phyloP scores from a whole-genome alignment of 2,329 filamentous ascomycete species.

The Lecanicillium sp. region DNA sequence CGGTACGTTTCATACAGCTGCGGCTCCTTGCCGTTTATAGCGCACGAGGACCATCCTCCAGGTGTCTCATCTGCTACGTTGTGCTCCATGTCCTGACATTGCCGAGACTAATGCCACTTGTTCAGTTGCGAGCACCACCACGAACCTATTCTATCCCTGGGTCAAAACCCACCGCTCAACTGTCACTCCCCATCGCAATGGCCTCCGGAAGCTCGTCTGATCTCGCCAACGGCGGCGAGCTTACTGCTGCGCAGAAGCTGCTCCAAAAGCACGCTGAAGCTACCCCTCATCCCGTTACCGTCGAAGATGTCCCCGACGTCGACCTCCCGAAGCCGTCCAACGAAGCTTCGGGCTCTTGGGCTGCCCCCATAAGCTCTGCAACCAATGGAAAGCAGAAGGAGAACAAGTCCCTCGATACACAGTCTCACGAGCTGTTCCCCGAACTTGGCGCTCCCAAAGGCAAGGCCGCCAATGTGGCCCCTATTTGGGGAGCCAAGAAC shows the following conservation, averaged over 20 bases:
- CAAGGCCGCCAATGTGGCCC: slow-evolving; percentile 59
- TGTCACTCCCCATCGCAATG: slow-evolving; percentile 26
- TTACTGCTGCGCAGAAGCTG: slow-evolving; percentile 54
- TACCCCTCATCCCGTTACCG: slow-evolving; percentile 50
- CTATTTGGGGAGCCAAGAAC: slow-evolving; percentile 72
- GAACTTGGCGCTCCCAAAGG: slow-evolving; percentile 65
- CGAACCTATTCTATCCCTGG: not conserved
- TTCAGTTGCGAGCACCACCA: too few relatives aligned
- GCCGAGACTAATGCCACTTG: too few relatives aligned
- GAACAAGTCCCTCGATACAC: slow-evolving; percentile 59
- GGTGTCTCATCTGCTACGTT: too few relatives aligned
- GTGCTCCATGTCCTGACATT: too few relatives aligned
- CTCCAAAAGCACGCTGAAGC: slow-evolving; percentile 52
- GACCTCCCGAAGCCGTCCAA: slow-evolving; percentile 55
- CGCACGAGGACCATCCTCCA: too few relatives aligned
- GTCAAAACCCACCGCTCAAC: slow-evolving; percentile 10
- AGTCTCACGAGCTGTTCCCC: slow-evolving; percentile 91
- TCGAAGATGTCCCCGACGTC: slow-evolving; percentile 79
- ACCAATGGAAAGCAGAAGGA: slow-evolving; percentile 63
- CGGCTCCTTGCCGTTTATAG: too few relatives aligned
- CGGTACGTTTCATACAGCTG: not conserved
- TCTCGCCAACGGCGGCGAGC: slow-evolving; percentile 26
- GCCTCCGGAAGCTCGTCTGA: slow-evolving; percentile 22
- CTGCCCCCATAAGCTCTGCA: slow-evolving; percentile 49
- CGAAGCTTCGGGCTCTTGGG: slow-evolving; percentile 38